Evolutionary conservation across 148 eudicot genomes (phyloP).

Genomic region (Limonium bicolor): DNA sequence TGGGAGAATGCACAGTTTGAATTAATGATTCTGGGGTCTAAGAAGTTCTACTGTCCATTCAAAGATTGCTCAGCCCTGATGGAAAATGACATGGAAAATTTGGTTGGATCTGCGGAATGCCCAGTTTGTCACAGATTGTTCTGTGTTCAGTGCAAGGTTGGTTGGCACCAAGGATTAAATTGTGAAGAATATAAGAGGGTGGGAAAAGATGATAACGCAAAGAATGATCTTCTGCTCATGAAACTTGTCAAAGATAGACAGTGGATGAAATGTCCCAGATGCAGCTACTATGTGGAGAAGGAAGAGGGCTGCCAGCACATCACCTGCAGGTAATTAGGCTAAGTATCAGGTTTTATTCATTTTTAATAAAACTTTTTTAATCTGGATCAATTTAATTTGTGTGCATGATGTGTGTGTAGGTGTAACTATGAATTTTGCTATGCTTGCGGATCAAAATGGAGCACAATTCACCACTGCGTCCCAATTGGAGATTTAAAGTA

Average conservation of each 20-base stretch:
- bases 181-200: conserved; percentile 10
- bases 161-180: conserved; percentile 15
- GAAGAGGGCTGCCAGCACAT: conserved; percentile 11
- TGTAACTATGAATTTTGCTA: conserved; percentile 3
- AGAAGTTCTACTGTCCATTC: conserved; percentile 19
- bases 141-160: conserved; percentile 18
- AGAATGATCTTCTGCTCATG: conserved; percentile 6
- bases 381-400: neutral
- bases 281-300: conserved; percentile 15
- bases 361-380: neutral
- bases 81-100: conserved; percentile 4
- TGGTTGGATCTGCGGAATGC: conserved; percentile 11
- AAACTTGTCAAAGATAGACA: conserved; percentile 10
- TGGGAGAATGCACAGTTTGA: conserved; percentile 13
- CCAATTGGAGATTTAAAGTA: too few species aligned
- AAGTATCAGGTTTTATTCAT: neutral
- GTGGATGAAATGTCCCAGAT: conserved; percentile 17
- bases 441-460: conserved; percentile 1
- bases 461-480: neutral
- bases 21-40: conserved; percentile 1
- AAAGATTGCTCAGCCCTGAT: conserved; percentile 22
- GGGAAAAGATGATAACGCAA: conserved; percentile 1
- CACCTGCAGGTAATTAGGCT: conserved; percentile 12
- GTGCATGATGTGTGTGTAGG: neutral
- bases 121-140: conserved; percentile 17